Conservation (phyloP, 805 yeast species). For the Myxozyma melibiosi region DNA sequence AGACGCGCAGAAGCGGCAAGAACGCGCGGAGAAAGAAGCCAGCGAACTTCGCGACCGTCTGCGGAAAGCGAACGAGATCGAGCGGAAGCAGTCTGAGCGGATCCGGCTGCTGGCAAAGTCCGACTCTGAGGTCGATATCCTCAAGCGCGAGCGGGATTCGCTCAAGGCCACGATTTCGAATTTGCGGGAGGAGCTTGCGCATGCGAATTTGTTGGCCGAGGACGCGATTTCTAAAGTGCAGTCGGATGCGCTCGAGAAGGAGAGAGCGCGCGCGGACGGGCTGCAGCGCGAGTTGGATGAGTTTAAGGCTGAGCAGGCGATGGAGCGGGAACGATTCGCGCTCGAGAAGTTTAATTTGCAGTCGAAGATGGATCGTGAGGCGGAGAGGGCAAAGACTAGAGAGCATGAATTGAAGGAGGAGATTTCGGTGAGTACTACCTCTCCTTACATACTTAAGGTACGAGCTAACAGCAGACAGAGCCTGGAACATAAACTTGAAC, state of each 20-base stretch:
- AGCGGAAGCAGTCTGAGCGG: slow-evolving; percentile 37
- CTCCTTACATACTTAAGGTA: slow-evolving; percentile 37
- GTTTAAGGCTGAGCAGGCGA: slow-evolving; percentile 41
- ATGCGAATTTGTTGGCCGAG: slow-evolving; percentile 38
- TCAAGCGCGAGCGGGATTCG: slow-evolving; percentile 31
- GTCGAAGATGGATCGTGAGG: slow-evolving; percentile 39
- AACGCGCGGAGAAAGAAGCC: slow-evolving; percentile 46
- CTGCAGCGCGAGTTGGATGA: slow-evolving; percentile 40
- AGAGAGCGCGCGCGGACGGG: slow-evolving; percentile 36
- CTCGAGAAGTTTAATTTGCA: slow-evolving; percentile 31
- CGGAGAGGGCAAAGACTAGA: slow-evolving; percentile 39
- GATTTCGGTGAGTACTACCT: slow-evolving; percentile 28
- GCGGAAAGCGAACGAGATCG: slow-evolving; percentile 28
- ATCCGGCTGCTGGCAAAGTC: slow-evolving; percentile 32
- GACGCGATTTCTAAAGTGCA: slow-evolving; percentile 36
- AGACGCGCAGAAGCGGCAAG: slow-evolving; percentile 39
- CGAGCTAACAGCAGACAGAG: slow-evolving; percentile 51
- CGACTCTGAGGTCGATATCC: slow-evolving; percentile 32
- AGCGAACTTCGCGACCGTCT: slow-evolving; percentile 43
- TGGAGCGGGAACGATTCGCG: slow-evolving; percentile 44
- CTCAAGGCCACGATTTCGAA: slow-evolving; percentile 23
- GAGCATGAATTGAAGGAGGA: slow-evolving; percentile 37
- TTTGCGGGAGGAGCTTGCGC: slow-evolving; percentile 39
- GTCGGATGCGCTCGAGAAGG: slow-evolving; percentile 38
- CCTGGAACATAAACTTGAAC: slow-evolving; percentile 74